Conservation (phyloP, 2,329 filamentous ascomycete genomes). For the Fusarium chuoi region DNA sequence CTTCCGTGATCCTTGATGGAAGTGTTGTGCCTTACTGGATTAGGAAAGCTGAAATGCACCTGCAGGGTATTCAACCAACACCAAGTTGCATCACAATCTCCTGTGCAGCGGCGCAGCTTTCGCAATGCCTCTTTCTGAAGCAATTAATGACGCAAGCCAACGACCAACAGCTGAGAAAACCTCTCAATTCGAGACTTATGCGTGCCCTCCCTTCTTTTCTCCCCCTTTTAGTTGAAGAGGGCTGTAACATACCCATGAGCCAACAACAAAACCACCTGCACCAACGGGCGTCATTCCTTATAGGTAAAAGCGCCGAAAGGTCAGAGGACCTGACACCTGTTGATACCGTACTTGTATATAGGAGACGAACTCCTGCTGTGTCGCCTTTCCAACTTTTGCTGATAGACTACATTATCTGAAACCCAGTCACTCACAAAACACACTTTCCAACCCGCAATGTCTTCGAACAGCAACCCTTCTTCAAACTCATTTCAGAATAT, state of each 20-base stretch:
- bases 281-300: not conserved
- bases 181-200: not conserved
- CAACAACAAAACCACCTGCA: not conserved
- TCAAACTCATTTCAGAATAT: not conserved
- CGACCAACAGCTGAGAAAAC: not conserved
- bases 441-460: not conserved
- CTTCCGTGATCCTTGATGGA: not conserved
- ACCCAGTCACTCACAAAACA: not conserved
- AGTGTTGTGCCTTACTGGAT: not conserved
- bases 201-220: not conserved
- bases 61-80: not conserved
- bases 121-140: not conserved
- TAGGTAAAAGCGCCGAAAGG: not conserved
- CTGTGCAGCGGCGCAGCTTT: not conserved
- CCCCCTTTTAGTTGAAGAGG: not conserved
- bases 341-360: not conserved
- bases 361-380: not conserved
- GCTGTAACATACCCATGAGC: not conserved
- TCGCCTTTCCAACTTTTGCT: not conserved
- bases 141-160: not conserved
- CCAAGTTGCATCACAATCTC: not conserved
- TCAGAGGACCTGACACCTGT: accelerated
- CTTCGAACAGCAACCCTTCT: not conserved
- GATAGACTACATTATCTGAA: not conserved
- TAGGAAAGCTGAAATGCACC: not conserved